Conservation (phyloP, 2,329 filamentous ascomycete genomes). For the Arthrinium phaeospermum region DNA sequence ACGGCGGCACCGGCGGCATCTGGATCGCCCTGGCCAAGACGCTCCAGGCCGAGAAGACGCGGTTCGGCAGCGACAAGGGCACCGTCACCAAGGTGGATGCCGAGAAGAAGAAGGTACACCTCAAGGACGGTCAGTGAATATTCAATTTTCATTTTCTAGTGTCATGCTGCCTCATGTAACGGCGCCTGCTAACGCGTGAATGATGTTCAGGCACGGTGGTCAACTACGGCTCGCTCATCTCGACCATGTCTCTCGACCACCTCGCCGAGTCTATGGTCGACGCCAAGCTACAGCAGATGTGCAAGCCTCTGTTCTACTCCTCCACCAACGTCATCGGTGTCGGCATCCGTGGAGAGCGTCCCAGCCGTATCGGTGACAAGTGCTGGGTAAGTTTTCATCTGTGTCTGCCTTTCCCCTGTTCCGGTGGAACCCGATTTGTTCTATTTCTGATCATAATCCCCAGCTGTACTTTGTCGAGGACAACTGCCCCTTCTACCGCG, state of each 20-base stretch:
- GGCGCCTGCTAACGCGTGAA: not conserved
- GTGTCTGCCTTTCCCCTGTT: not conserved
- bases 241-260: slow-evolving; percentile 93
- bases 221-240: slow-evolving; percentile 89
- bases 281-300: slow-evolving; percentile 78
- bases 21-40: slow-evolving; percentile 97
- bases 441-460: slow-evolving; percentile 29
- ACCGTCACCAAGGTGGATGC: slow-evolving; percentile 87
- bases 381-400: slow-evolving; percentile 75
- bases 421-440: not conserved
- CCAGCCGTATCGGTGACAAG: slow-evolving; percentile 97
- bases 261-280: slow-evolving; percentile 87
- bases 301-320: slow-evolving; percentile 94
- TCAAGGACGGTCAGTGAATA: slow-evolving; percentile 61
- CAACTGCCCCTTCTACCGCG: slow-evolving; percentile 98
- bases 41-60: slow-evolving; percentile 86
- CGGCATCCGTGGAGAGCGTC: slow-evolving; percentile 87
- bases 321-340: slow-evolving; percentile 97
- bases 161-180: not conserved
- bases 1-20: slow-evolving; percentile 95
- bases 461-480: slow-evolving; percentile 98
- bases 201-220: slow-evolving; percentile 74
- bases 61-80: slow-evolving; percentile 81
- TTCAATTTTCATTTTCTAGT: too few species aligned
- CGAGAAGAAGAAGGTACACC: slow-evolving; percentile 78